These are phyloP conservation scores for Aphanomyces cochlioides DNA, from an alignment of 352 stramenopile genomes.

Conservation along the genomic window DNA sequence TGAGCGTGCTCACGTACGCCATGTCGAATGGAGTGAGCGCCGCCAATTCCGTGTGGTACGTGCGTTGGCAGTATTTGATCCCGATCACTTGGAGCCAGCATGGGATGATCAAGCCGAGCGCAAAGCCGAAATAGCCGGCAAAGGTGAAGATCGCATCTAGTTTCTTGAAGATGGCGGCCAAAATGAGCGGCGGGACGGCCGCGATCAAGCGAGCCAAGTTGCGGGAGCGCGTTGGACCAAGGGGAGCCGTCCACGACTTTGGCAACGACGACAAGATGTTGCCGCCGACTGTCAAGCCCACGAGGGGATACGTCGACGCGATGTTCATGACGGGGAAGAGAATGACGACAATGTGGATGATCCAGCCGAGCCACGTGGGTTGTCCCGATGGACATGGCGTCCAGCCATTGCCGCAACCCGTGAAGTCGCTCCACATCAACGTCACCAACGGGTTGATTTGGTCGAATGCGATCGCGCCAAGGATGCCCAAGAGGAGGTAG, in stretches of 20 bases:
- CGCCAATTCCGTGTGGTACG: conserved; percentile 63
- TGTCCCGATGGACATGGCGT: conserved; percentile 37
- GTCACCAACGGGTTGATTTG: conserved; percentile 71
- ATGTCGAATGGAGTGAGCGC: conserved; percentile 70
- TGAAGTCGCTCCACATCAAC: conserved; percentile 77
- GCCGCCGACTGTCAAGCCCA: conserved; percentile 76
- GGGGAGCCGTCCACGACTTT: conserved; percentile 46
- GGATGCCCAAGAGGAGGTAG: conserved; percentile 68
- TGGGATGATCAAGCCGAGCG: conserved; percentile 71
- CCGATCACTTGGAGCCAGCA: conserved; percentile 82
- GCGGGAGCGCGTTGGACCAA: conserved; percentile 47
- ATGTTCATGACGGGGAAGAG: conserved; percentile 84
- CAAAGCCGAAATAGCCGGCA: conserved; percentile 72
- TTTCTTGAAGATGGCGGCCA: conserved; percentile 80
- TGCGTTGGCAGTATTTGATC: conserved; percentile 68
- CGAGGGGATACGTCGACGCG: conserved; percentile 80
- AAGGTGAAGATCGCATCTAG: conserved; percentile 83
- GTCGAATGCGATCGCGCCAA: conserved; percentile 72
- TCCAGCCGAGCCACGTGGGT: conserved; percentile 43
- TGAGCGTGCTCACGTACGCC: conserved; percentile 57
- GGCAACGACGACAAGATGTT: conserved; percentile 84
- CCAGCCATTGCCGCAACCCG: conserved; percentile 79
- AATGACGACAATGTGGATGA: conserved; percentile 74
- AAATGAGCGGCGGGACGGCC: conserved; percentile 58
- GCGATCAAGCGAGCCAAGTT: conserved; percentile 65